phyloP scores from a whole-genome alignment of 176 grass and related monocot species.

The Eragrostis curvula region DNA sequence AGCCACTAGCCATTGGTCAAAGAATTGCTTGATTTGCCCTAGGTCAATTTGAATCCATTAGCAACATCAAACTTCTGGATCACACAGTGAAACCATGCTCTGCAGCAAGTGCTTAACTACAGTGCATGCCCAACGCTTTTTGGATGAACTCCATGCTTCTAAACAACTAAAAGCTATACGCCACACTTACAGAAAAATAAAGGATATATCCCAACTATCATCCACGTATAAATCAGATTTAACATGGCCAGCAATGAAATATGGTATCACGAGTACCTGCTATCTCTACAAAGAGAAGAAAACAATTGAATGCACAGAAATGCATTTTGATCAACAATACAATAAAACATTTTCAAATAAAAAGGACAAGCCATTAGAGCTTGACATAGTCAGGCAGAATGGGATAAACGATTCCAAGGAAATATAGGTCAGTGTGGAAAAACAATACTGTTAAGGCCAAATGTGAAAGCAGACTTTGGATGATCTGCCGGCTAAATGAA shows the following conservation, averaged over 20 bases:
- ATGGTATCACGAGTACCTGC: neutral
- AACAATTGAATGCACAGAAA: neutral
- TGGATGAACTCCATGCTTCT: neutral
- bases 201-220: slow-evolving; percentile 3
- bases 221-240: neutral
- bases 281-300: neutral
- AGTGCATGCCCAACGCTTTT: neutral
- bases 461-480: neutral
- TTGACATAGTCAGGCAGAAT: neutral
- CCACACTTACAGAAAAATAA: neutral
- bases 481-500: neutral
- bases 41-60: slow-evolving; percentile 20
- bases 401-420: neutral
- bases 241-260: slow-evolving; percentile 5
- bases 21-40: too few species aligned
- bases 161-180: slow-evolving; percentile 15
- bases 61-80: slow-evolving; percentile 3
- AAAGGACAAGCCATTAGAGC: neutral
- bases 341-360: neutral
- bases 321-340: too few species aligned
- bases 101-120: neutral
- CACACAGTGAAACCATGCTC: slow-evolving; percentile 9
- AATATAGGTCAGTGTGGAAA: neutral
- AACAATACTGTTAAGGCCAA: neutral
- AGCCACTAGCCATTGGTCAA: neutral